Percentiles rank a stretch among this genome's conserved stretches.
phyloP scores from a whole-genome alignment of 495 filamentous ascomycete species.

The Neohortaea acidophila region DNA sequence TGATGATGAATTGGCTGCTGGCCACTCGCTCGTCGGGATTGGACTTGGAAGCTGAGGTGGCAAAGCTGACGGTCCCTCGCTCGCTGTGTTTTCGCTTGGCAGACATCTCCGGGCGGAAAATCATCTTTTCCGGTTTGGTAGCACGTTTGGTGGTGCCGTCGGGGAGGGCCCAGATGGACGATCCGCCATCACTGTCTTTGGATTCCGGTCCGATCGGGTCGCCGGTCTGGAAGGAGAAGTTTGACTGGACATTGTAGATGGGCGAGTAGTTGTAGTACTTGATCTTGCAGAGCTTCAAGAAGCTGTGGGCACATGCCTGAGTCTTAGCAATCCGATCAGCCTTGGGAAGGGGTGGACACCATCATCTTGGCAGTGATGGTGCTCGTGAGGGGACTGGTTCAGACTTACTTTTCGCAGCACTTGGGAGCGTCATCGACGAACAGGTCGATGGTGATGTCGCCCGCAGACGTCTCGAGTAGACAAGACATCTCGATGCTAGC shows the following conservation, averaged over 20 bases:
- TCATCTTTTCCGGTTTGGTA: slow-evolving; percentile 37
- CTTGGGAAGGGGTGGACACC: slow-evolving; percentile 22
- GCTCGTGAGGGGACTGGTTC: slow-evolving; percentile 3
- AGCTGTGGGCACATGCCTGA: slow-evolving; percentile 40
- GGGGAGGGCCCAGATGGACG: slow-evolving; percentile 77
- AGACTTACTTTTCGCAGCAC: slow-evolving; percentile 75
- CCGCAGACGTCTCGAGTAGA: slow-evolving; percentile 75
- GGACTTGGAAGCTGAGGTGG: slow-evolving; percentile 57
- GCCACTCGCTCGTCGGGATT: slow-evolving; percentile 71
- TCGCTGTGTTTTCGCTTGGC: slow-evolving; percentile 74
- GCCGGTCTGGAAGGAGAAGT: slow-evolving; percentile 89
- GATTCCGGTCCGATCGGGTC: slow-evolving; percentile 79
- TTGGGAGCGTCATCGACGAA: slow-evolving; percentile 73
- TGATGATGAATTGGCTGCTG: slow-evolving; percentile 82
- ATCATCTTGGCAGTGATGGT: not conserved
- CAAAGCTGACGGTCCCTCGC: slow-evolving; percentile 87
- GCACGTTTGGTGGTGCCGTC: slow-evolving; percentile 35
- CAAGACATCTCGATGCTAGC: slow-evolving; percentile 45
- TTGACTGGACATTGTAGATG: slow-evolving; percentile 70
- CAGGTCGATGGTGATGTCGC: slow-evolving; percentile 87
- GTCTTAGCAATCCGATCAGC: slow-evolving; percentile 39
- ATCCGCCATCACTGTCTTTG: slow-evolving; percentile 72
- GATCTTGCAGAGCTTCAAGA: slow-evolving; percentile 91
- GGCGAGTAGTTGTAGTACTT: slow-evolving; percentile 98
- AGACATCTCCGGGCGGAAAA: slow-evolving; percentile 70